Evolutionary conservation across 129 eudicot genomes (phyloP), one percentile per base, ranked within the genome.

Genomic region (Helichrysum umbraculigerum): DNA sequence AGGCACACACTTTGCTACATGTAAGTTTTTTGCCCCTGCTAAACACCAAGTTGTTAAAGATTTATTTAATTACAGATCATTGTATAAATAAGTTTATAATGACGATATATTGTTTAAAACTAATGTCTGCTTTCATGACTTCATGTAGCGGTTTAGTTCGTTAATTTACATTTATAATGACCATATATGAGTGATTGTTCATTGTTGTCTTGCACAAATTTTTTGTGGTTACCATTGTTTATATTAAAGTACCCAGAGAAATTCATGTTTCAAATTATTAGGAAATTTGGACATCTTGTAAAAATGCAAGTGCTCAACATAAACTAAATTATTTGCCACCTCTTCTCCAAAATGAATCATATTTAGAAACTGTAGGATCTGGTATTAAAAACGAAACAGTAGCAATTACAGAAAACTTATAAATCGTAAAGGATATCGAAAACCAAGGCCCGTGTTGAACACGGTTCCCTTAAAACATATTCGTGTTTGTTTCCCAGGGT

Each of bases 1-100:
- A 37, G 42, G 66, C 44, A 33, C 57, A 75, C 79, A 85, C 17
- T 44, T 83, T 68, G 22, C 82, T 20, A 70, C 84, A 44, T 83
- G 97, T 88, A 79, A 72, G 97, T 64, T 54, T 75, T n/a, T 28
- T 28, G 8, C 3, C 42, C 56, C 29, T n/a, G 15, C 35, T 4
- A 44, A 71, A n/a, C 1, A 71, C 4, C 6, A 15, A 52, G 56
- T 57, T 32, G 20, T 22, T 10, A 60, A 8, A 22, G 2, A 63
- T 63, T 29, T 6, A 1, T 63, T 16, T 25, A 29, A 7, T 57
- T 19, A 57, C 4, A 54, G 7, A 52, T 50, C 11, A 25, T 5
- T 51, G 17, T 21, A 50, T 51, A 2, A 5, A 21, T 29, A 15
- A 30, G 7, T 4, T 32, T 16, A 10, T 14, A 22, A 28, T 6